phyloP scores from a whole-genome alignment of 1,284 basidiomycete genomes.

The Xerocomus amazonicus region DNA sequence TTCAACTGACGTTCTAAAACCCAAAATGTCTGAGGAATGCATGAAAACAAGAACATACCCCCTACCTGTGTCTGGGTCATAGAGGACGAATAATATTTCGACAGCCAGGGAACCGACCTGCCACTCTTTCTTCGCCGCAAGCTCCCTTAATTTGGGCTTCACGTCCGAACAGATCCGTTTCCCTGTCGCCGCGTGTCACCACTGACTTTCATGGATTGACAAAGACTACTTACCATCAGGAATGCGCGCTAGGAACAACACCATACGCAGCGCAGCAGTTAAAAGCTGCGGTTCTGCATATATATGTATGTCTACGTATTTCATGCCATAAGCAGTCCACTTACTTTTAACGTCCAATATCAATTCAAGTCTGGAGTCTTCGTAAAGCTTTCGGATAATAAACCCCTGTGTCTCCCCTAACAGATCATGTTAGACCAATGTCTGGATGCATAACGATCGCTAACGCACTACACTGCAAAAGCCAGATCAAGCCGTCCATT shows the following conservation, averaged over 20 bases:
- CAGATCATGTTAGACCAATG: neutral
- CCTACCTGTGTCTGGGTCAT: neutral
- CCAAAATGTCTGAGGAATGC: neutral
- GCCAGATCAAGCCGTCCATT: conserved; percentile 18
- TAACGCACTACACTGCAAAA: conserved; percentile 21
- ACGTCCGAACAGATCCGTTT: neutral
- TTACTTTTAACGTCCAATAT: conserved; percentile 16
- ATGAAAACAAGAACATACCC: too few species aligned
- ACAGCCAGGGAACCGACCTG: neutral
- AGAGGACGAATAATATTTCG: neutral
- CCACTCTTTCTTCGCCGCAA: neutral
- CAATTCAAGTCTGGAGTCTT: conserved; percentile 6
- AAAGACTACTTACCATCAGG: conserved; percentile 7
- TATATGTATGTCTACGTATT: neutral
- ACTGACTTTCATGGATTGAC: neutral
- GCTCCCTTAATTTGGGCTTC: neutral
- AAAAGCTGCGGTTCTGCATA: conserved; percentile 6
- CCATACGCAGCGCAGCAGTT: neutral
- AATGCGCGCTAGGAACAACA: neutral
- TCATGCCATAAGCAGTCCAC: neutral
- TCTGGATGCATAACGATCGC: neutral
- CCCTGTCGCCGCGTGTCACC: neutral
- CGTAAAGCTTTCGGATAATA: conserved; percentile 7
- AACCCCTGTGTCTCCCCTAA: conserved; percentile 10
- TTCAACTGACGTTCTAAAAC: conserved; percentile 7